These are phyloP conservation scores for Leptodontidium sp. DNA, from an alignment of 2,329 filamentous ascomycete genomes.

Conservation along the genomic window DNA sequence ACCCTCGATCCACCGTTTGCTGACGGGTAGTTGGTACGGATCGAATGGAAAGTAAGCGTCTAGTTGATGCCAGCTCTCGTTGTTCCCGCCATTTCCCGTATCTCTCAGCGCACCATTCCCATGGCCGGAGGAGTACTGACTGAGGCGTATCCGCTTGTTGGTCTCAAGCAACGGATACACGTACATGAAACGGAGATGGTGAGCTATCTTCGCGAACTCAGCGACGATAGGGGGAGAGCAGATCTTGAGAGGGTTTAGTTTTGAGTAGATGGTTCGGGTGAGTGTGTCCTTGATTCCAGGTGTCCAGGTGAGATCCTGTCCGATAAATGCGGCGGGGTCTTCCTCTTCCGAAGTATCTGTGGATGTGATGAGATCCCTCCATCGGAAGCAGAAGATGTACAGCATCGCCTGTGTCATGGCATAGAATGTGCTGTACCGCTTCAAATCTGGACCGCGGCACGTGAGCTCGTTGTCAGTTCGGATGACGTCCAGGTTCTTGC, in stretches of 20 bases:
- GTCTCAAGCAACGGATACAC: constrained; percentile 87
- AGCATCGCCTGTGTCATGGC: constrained; percentile 73
- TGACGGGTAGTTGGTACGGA: constrained; percentile 88
- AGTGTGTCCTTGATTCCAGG: constrained; percentile 77
- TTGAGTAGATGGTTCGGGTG: constrained; percentile 81
- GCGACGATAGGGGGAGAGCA: constrained; percentile 90
- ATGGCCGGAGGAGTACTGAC: constrained; percentile 70
- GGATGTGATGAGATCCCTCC: constrained; percentile 83
- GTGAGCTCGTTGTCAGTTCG: constrained; percentile 74
- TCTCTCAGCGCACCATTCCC: constrained; percentile 57
- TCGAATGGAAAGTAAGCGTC: constrained; percentile 98
- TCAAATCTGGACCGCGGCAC: constrained; percentile 83
- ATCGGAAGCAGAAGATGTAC: constrained; percentile 92
- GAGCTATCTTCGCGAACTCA: constrained; percentile 88
- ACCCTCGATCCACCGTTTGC: constrained; percentile 85
- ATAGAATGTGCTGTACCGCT: constrained; percentile 74
- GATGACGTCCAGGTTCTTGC: constrained; percentile 78
- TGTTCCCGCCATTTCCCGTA: constrained; percentile 58
- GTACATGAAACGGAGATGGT: constrained; percentile 88
- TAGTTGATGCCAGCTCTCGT: constrained; percentile 83
- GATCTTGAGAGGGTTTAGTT: constrained; percentile 93
- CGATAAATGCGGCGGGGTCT: constrained; percentile 65
- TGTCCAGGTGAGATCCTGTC: constrained; percentile 81
- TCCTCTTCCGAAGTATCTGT: constrained; percentile 66
- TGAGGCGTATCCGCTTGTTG: constrained; percentile 88